phyloP scores from a whole-genome alignment of 805 yeast species.

The Barnettozyma sucrosica region DNA sequence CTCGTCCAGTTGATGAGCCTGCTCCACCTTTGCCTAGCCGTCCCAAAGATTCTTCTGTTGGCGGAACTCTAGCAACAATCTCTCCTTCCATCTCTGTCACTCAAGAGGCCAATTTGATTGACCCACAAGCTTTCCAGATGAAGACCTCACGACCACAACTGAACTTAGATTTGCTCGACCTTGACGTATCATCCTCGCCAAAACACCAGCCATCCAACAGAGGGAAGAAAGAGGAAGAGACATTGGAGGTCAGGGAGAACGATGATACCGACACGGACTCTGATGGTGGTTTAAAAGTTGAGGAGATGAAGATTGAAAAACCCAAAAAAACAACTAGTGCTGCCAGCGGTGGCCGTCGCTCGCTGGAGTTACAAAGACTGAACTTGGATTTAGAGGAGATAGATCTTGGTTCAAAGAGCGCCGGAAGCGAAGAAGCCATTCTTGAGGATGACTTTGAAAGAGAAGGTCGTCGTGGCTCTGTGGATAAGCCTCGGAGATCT shows the following conservation, averaged over 20 bases:
- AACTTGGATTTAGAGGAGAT: conserved; percentile 20
- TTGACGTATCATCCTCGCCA: conserved; percentile 10
- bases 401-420: conserved; percentile 9
- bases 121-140: conserved; percentile 9
- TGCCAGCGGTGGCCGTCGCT: not conserved
- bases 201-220: not conserved
- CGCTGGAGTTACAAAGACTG: conserved; percentile 14
- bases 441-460: conserved; percentile 3
- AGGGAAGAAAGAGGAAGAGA: conserved; percentile 5
- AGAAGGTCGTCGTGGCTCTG: conserved; percentile 1
- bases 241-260: conserved; percentile 9
- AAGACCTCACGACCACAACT: conserved; percentile 17
- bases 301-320: conserved; percentile 15
- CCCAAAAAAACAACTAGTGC: conserved; percentile 1
- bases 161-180: conserved; percentile 17
- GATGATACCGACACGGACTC: conserved; percentile 15
- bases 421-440: not conserved
- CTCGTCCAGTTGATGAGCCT: not conserved
- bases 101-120: conserved; percentile 16
- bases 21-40: not conserved
- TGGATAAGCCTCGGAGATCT: conserved; percentile 11
- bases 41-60: not conserved
- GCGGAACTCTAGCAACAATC: not conserved
- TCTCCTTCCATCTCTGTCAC: conserved; percentile 9
- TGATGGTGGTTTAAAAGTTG: conserved; percentile 20